Evolutionary conservation across 2,329 filamentous ascomycete species (phyloP), one percentile per base, ranked within the genome.

Genomic region (Fusarium udum): DNA sequence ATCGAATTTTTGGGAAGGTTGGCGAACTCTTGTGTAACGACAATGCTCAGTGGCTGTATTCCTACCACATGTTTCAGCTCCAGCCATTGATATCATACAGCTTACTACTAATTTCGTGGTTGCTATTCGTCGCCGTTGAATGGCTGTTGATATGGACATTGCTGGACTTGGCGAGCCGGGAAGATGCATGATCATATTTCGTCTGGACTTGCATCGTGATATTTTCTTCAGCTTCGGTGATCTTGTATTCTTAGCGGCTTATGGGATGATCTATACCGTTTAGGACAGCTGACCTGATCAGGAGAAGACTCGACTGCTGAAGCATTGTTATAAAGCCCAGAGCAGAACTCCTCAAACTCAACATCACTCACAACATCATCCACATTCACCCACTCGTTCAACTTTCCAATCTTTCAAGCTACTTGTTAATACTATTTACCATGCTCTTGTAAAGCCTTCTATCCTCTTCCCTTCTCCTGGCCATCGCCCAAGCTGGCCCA

Each of bases 91-190:
- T 4, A 24, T 34, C 8, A 36, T 32, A 13, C 18, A 10, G 22
- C 31, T 59, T 46, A 46, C 26, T n/a, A 1, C 3, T 22, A 59
- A 32, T 39, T 31, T 32, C 22, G 16, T 26, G 20, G 18, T 15
- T 3, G 3, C 0, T 28, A 11, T 13, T 5, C 24, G 4, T 7
- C 0, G 10, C 11, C 4, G 6, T 7, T 26, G 4, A 42, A n/a
- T 42, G 42, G 45, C 15, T 52, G 20, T 6, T 11, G 2, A 22
- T 18, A 16, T 64, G 62, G 59, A 36, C 7, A 64, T 14, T 26
- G 6, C 7, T 55, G 8, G 18, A 16, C 22, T 32, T 18, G 22
- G 31, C 3, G n/a, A 15, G 3, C 28, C 45, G 24, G 60, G n/a
- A 14, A 40, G 9, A 4, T 45, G 37, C 46, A 37, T 45, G 32